Evolutionary conservation across 768 basidiomycete species (phyloP).

Genomic region (Boletus huronensis): DNA sequence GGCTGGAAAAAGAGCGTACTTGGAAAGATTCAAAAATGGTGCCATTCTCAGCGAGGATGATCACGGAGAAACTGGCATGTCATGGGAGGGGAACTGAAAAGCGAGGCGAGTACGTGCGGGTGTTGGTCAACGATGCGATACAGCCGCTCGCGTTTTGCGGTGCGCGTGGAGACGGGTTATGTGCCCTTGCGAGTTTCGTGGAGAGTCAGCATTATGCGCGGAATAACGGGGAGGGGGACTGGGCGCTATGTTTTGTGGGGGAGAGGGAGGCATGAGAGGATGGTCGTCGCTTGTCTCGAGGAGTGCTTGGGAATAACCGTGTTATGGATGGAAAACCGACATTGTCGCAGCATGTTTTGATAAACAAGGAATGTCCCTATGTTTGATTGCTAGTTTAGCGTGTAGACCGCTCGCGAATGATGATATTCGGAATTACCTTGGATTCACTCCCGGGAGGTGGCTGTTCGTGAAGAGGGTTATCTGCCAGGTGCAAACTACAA

Average conservation of each 20-base stretch:
- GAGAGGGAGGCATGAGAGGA: not conserved
- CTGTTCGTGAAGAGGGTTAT: not conserved
- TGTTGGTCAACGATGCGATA: constrained; percentile 71
- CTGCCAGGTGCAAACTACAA: not conserved
- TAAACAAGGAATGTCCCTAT: not conserved
- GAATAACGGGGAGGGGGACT: constrained; percentile 65
- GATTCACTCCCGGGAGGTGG: not conserved
- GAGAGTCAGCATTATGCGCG: constrained; percentile 65
- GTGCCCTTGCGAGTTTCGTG: constrained; percentile 60
- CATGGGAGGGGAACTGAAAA: not conserved
- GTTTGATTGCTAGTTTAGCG: not conserved
- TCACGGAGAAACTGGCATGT: constrained; percentile 64
- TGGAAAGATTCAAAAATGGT: constrained; percentile 60
- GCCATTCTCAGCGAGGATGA: constrained; percentile 70
- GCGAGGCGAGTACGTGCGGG: constrained; percentile 50
- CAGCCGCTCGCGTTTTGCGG: constrained; percentile 60
- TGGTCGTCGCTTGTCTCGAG: not conserved
- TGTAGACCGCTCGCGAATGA: not conserved
- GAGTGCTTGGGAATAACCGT: too few species aligned
- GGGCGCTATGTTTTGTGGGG: constrained; percentile 48
- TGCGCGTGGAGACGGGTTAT: constrained; percentile 51
- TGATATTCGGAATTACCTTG: not conserved
- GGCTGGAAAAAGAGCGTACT: constrained; percentile 24
- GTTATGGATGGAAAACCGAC: not conserved
- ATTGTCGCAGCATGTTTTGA: not conserved